A percentile compares a stretch with the other conserved stretches of the same genome.
Evolutionary conservation across 1,139 yeast species (phyloP).

Genomic region (Zygoascus hellenicus): DNA sequence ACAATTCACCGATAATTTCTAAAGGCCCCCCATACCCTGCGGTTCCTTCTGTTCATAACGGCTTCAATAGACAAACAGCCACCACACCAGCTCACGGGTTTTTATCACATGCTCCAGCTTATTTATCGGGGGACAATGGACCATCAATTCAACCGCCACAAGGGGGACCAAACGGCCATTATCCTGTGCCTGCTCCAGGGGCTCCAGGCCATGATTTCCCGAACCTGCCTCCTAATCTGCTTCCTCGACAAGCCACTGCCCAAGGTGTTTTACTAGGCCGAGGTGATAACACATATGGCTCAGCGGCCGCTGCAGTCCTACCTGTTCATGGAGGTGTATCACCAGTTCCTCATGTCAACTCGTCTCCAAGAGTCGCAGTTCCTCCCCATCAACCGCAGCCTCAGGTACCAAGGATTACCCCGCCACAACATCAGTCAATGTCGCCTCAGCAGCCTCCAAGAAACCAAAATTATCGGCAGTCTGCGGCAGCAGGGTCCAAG

Average conservation of each 20-base stretch:
- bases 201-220: slow-evolving; percentile 10
- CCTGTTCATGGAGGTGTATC: no score
- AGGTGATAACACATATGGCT: slow-evolving; percentile 5
- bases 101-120: slow-evolving; percentile 20
- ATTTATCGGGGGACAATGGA: slow-evolving; percentile 13
- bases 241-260: slow-evolving; percentile 13
- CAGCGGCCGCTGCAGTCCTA: slow-evolving; percentile 4
- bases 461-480: slow-evolving; percentile 8
- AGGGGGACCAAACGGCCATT: slow-evolving; percentile 12
- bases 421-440: background rate
- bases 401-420: slow-evolving; percentile 3
- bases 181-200: slow-evolving; percentile 14
- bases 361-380: no score
- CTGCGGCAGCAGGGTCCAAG: slow-evolving; percentile 10
- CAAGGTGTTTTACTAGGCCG: slow-evolving; percentile 12
- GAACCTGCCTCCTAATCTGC: slow-evolving; percentile 11
- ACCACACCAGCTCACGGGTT: slow-evolving; percentile 9
- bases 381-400: slow-evolving; percentile 8
- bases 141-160: slow-evolving; percentile 11
- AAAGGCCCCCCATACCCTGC: slow-evolving; percentile 9
- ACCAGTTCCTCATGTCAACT: no score
- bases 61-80: slow-evolving; percentile 6
- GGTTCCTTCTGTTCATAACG: slow-evolving; percentile 4
- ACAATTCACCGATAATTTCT: background rate
- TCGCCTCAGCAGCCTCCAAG: slow-evolving; percentile 10